Evolutionary conservation across 805 yeast genomes (phyloP).

Genomic region (Myxozyma nipponensis): DNA sequence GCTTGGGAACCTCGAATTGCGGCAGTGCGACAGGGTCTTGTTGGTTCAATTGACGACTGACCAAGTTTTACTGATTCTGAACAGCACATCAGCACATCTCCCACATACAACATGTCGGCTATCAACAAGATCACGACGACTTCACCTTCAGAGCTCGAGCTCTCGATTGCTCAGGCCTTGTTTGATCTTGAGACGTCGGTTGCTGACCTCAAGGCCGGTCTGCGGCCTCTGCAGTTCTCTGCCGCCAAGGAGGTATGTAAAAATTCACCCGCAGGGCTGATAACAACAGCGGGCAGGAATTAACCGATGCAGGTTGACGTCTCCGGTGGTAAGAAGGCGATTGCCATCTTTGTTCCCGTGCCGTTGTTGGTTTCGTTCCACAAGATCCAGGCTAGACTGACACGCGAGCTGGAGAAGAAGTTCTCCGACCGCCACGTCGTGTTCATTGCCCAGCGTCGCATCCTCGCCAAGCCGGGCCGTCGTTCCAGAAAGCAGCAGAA

Average conservation of each 20-base stretch:
- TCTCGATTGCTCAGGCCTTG: conserved; percentile 98
- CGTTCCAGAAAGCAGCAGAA: conserved; percentile 88
- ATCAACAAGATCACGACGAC: conserved; percentile 84
- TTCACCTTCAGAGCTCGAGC: conserved; percentile 97
- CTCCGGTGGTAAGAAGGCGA: conserved; percentile 97
- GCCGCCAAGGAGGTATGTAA: conserved; percentile 83
- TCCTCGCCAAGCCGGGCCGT: conserved; percentile 98
- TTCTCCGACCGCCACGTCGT: conserved; percentile 99
- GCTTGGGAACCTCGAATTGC: no score
- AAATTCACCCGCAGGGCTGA: neutral
- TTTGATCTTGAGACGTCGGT: conserved; percentile 90
- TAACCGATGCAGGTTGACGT: conserved; percentile 65
- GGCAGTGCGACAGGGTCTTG: no score
- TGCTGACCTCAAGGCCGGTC: conserved; percentile 94
- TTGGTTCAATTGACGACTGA: no score
- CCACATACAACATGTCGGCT: conserved; percentile 72
- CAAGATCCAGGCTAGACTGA: conserved; percentile 91
- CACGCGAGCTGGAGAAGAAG: conserved; percentile 99
- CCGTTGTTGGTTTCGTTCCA: conserved; percentile 91
- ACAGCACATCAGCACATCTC: no score
- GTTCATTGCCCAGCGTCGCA: conserved; percentile 99
- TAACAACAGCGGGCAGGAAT: neutral
- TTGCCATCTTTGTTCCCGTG: conserved; percentile 96
- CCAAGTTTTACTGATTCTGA: no score
- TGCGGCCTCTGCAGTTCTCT: conserved; percentile 98